Evolutionary conservation across 257 asterid species (phyloP), one percentile per base, ranked within the genome.

Genomic region (Penstemon davidsonii): DNA sequence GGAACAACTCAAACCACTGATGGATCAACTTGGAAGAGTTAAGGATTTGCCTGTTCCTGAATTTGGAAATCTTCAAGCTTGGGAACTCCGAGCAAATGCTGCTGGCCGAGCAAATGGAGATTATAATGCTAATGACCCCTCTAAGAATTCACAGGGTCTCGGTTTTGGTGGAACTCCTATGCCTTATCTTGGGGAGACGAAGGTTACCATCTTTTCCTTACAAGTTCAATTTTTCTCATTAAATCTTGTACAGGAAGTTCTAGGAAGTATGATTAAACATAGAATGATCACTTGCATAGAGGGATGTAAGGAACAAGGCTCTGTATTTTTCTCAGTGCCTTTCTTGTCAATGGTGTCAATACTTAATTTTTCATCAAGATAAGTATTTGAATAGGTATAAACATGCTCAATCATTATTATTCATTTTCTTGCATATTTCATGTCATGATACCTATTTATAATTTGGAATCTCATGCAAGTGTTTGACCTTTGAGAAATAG

Each of bases 151-250:
- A 19, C 75, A 78, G 66, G 95, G 96, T 42, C 80, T 84, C 41
- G 87, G 87, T 63, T 88, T 70, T 80, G 92, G 96, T 62, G 92
- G 89, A 78, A 83, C 97, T 78, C 94, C 96, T 45, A 87, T 94
- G 99, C 98, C 95, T 19, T 86, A 77, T 70, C 76, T 90, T 68
- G 99, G 96, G 71, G 96, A 91, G 78, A 87, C 98, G 51, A 87
- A 91, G 93, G 99, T 90, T 62, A 60, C 54, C 49, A 71, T 74
- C 37, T 64, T 56, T 41, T 5, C 40, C 61, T 33, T 67, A 64
- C 69, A 60, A 55, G 43, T 61, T 60, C 6, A 25, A 25, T 25
- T 25, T 25, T 25, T 25, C 2, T 25, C 33, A 25, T 25, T 25
- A 25, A 25, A 25, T 1, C 42, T 56, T 53, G 15, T 55, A 19